These are phyloP conservation scores for Epichloe sylvatica DNA, from an alignment of 2,329 filamentous ascomycete species.

Conservation along the genomic window DNA sequence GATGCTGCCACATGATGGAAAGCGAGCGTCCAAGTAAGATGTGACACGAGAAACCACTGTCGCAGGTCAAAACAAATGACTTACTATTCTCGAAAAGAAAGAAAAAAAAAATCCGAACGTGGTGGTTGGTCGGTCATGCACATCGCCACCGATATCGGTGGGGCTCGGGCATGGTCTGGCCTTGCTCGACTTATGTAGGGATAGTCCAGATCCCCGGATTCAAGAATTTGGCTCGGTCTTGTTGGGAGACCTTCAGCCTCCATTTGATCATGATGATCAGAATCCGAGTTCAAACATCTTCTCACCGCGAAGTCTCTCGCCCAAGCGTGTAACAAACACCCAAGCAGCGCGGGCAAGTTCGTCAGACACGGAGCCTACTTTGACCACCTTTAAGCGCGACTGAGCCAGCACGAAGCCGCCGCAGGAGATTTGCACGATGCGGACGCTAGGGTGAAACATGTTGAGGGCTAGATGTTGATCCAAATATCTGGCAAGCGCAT, in stretches of 20 bases:
- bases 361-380: slow-evolving; percentile 16
- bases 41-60: not conserved
- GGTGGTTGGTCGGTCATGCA: not conserved
- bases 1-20: not conserved
- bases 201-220: too few relatives aligned
- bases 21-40: not conserved
- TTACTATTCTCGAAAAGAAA: not conserved
- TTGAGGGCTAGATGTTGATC: slow-evolving; percentile 39
- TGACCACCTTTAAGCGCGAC: slow-evolving; percentile 34
- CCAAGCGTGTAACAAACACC: slow-evolving; percentile 24
- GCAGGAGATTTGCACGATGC: slow-evolving; percentile 38
- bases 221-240: not conserved
- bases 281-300: slow-evolving; percentile 4
- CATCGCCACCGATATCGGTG: slow-evolving; percentile 1
- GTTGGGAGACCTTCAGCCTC: not conserved
- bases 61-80: not conserved
- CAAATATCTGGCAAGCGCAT: slow-evolving; percentile 36
- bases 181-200: too few relatives aligned
- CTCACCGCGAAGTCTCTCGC: slow-evolving; percentile 19
- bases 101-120: not conserved
- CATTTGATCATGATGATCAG: not conserved
- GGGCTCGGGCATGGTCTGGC: not conserved
- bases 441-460: slow-evolving; percentile 41
- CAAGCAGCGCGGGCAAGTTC: slow-evolving; percentile 22
- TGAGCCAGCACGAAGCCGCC: slow-evolving; percentile 42